Evolutionary conservation across 306 rosid species (phyloP).

Genomic region (Quercus glauca): DNA sequence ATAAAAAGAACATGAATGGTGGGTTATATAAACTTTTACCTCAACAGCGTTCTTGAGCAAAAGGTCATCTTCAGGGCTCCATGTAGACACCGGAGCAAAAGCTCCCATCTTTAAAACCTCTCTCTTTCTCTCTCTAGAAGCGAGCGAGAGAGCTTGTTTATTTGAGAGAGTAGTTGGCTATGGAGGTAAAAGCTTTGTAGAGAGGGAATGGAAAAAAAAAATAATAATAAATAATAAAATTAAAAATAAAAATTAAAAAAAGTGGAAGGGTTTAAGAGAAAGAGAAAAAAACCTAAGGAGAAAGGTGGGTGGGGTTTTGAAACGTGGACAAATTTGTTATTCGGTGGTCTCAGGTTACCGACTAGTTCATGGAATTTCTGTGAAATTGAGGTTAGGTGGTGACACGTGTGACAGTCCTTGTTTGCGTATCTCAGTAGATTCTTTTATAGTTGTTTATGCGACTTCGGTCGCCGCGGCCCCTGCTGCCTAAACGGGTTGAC

Average conservation of each 20-base stretch:
- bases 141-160: background rate
- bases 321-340: constrained; percentile 17
- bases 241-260: background rate
- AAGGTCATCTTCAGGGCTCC: constrained; percentile 84
- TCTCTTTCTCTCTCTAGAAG: background rate
- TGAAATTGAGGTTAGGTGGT: background rate
- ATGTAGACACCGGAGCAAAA: constrained; percentile 49
- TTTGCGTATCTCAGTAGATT: background rate
- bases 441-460: background rate
- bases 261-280: constrained; percentile 8
- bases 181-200: background rate
- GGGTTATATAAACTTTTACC: constrained; percentile 38
- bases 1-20: constrained; percentile 1
- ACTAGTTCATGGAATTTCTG: constrained; percentile 16
- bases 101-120: constrained; percentile 57
- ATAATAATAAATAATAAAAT: background rate
- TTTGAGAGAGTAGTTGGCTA: background rate
- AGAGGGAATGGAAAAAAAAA: background rate
- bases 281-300: background rate
- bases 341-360: constrained; percentile 8
- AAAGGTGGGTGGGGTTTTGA: constrained; percentile 7
- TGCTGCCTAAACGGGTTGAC: no score
- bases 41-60: constrained; percentile 81
- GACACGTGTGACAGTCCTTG: constrained; percentile 23
- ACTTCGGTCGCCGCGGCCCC: no score